Conservation (phyloP, 306 rosid genomes). For the Parietaria judaica region DNA sequence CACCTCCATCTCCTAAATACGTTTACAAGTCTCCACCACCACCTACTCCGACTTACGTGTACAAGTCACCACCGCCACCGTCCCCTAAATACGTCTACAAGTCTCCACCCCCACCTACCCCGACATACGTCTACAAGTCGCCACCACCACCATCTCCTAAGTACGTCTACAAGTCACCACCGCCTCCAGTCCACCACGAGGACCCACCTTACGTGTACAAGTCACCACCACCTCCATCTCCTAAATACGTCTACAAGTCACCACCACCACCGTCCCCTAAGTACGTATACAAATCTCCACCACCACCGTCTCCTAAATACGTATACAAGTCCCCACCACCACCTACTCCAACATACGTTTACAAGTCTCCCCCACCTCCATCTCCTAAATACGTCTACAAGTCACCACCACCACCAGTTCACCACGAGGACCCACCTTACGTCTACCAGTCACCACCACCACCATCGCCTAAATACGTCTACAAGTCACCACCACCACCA, state of each 20-base stretch:
- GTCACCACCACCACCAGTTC: slow-evolving; percentile 38
- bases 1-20: slow-evolving; percentile 21
- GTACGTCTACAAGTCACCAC: slow-evolving; percentile 19
- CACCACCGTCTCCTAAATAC: slow-evolving; percentile 17
- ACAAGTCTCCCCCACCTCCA: slow-evolving; percentile 36
- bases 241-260: not conserved
- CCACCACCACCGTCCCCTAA: slow-evolving; percentile 25
- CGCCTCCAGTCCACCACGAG: slow-evolving; percentile 11
- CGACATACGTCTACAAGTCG: slow-evolving; percentile 28
- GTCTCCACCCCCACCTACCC: slow-evolving; percentile 45
- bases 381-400: slow-evolving; percentile 20
- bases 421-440: slow-evolving; percentile 49
- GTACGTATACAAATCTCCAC: slow-evolving; percentile 25
- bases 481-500: slow-evolving; percentile 24
- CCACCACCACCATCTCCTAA: slow-evolving; percentile 38
- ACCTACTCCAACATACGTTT: slow-evolving; percentile 16
- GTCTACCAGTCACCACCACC: slow-evolving; percentile 17
- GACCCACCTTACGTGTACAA: slow-evolving; percentile 11
- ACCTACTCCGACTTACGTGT: not conserved
- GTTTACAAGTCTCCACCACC: slow-evolving; percentile 19
- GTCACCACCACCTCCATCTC: slow-evolving; percentile 24
- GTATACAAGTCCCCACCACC: slow-evolving; percentile 19
- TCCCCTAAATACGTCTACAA: slow-evolving; percentile 28
- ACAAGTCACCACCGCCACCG: slow-evolving; percentile 25
- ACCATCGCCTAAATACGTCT: slow-evolving; percentile 27